Percentiles rank a stretch among this genome's conserved stretches.
Conservation (phyloP, 2,329 filamentous ascomycete genomes). For the Fusarium kyushuense region DNA sequence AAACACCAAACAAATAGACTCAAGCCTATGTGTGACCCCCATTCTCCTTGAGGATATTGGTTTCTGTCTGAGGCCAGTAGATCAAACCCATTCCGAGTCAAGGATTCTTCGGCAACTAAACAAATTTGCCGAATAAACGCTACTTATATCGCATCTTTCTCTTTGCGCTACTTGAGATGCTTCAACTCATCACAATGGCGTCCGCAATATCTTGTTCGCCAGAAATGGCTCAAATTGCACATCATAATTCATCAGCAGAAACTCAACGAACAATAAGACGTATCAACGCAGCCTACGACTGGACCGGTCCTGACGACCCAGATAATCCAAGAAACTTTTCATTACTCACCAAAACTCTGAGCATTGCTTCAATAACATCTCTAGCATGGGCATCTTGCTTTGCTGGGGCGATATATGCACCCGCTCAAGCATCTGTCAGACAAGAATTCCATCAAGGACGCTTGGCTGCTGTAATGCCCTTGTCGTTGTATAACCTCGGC, state of each 20-base stretch:
- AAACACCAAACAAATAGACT: neutral
- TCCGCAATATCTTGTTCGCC: neutral
- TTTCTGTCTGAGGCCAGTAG: neutral
- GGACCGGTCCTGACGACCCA: slow-evolving; percentile 22
- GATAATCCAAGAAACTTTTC: slow-evolving; percentile 36
- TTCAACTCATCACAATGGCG: neutral
- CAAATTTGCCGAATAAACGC: neutral
- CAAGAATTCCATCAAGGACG: slow-evolving; percentile 8
- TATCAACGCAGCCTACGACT: slow-evolving; percentile 36
- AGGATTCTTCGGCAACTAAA: neutral
- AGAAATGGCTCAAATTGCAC: neutral
- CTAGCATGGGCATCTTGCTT: slow-evolving; percentile 20
- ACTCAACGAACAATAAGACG: slow-evolving; percentile 21
- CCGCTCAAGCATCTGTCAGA: slow-evolving; percentile 11
- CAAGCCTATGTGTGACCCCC: too few relatives aligned
- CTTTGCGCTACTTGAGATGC: neutral
- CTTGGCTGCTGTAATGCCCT: neutral
- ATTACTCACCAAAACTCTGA: neutral
- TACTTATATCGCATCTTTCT: neutral
- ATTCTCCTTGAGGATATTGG: too few relatives aligned
- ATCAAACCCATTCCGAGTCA: neutral
- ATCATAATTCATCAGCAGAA: neutral
- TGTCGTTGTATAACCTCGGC: slow-evolving; percentile 34
- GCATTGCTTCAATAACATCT: slow-evolving; percentile 19
- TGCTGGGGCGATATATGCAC: slow-evolving; percentile 26